Conservation (phyloP, 2,329 filamentous ascomycete genomes). For the Bisporella sp. region DNA sequence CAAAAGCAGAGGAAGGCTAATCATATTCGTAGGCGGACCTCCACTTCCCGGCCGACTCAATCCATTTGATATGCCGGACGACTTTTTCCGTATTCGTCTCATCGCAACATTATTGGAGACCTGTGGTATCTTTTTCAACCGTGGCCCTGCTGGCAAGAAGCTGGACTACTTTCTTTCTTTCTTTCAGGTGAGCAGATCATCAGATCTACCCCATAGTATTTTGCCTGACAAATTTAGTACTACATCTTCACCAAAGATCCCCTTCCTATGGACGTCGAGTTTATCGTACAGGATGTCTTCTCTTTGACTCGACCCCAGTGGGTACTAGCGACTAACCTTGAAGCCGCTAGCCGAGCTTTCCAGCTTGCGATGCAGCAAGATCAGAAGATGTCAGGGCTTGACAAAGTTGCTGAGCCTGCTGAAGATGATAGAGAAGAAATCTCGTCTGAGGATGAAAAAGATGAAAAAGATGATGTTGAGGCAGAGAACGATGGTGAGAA, state of each 20-base stretch:
- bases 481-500: slow-evolving; percentile 30
- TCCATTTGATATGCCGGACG: slow-evolving; percentile 78
- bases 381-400: slow-evolving; percentile 70
- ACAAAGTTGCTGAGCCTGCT: slow-evolving; percentile 63
- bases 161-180: slow-evolving; percentile 96
- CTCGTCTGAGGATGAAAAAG: slow-evolving; percentile 70
- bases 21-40: slow-evolving; percentile 54
- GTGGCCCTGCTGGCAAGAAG: slow-evolving; percentile 91
- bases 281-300: slow-evolving; percentile 90
- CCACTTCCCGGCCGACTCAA: slow-evolving; percentile 73
- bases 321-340: slow-evolving; percentile 74
- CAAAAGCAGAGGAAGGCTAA: neutral
- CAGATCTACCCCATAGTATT: neutral
- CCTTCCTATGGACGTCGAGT: slow-evolving; percentile 94
- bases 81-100: slow-evolving; percentile 91
- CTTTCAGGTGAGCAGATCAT: slow-evolving; percentile 56
- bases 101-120: slow-evolving; percentile 88
- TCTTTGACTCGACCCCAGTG: slow-evolving; percentile 81
- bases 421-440: slow-evolving; percentile 63
- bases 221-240: slow-evolving; percentile 49
- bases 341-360: slow-evolving; percentile 79
- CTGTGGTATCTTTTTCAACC: slow-evolving; percentile 92
- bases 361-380: slow-evolving; percentile 84
- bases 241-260: slow-evolving; percentile 88
- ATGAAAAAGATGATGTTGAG: slow-evolving; percentile 50